Conservation (phyloP, 2,329 filamentous ascomycete genomes). For the Fusarium metavorans region DNA sequence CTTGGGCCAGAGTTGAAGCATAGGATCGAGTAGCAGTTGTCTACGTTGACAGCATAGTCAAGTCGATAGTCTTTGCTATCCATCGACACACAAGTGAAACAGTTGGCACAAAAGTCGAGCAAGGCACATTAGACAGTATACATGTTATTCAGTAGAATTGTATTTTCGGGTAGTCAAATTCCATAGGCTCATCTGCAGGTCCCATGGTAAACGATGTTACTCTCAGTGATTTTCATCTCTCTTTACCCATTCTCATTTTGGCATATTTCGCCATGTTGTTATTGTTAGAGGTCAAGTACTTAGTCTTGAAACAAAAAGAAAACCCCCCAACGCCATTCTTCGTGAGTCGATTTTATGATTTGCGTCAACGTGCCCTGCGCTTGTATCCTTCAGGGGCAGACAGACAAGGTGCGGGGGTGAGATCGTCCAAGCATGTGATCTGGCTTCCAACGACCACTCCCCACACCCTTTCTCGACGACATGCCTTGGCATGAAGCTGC, state of each 20-base stretch:
- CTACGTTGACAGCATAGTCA: background rate
- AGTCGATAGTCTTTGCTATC: background rate
- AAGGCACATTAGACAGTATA: background rate
- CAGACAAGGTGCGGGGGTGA: constrained; percentile 12
- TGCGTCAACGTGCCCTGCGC: constrained; percentile 29
- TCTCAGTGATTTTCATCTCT: background rate
- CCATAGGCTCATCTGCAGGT: background rate
- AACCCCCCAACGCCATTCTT: constrained; percentile 44
- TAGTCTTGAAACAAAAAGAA: constrained; percentile 32
- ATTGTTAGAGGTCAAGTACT: constrained; percentile 21
- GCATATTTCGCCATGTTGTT: constrained; percentile 25
- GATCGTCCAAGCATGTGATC: constrained; percentile 36
- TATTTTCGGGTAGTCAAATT: constrained; percentile 27
- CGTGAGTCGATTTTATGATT: constrained; percentile 43
- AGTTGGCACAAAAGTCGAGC: background rate
- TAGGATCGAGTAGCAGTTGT: background rate
- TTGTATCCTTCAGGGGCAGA: constrained; percentile 3
- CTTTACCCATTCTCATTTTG: constrained; percentile 28
- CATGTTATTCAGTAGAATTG: constrained; percentile 25
- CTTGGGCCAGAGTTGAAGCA: background rate
- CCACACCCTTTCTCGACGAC: constrained; percentile 28
- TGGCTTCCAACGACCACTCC: constrained; percentile 22
- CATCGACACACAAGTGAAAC: background rate
- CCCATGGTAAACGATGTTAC: constrained; percentile 2
- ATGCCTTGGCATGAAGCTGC: constrained; percentile 26